These are phyloP conservation scores for Ricinus communis DNA, from an alignment of 345 rosid genomes.

Conservation along the genomic window DNA sequence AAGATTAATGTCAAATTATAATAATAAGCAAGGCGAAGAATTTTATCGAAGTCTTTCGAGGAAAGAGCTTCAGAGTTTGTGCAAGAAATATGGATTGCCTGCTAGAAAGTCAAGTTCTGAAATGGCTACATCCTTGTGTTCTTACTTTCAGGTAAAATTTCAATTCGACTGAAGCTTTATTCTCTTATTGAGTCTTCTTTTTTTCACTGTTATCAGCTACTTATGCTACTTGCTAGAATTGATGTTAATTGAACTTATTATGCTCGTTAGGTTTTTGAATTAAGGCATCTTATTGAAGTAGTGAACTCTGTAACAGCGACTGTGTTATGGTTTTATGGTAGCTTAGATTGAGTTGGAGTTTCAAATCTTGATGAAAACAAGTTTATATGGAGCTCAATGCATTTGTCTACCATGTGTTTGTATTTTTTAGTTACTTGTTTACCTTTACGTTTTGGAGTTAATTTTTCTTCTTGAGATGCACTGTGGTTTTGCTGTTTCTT, in stretches of 20 bases:
- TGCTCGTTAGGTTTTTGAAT: background rate
- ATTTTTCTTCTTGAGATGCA: background rate
- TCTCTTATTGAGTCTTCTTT: background rate
- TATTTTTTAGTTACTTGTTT: background rate
- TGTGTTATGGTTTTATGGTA: no score
- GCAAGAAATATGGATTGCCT: slow-evolving; percentile 70
- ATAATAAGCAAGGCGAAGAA: slow-evolving; percentile 37
- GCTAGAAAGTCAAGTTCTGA: slow-evolving; percentile 64
- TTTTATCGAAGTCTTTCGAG: slow-evolving; percentile 48
- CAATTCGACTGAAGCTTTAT: no score
- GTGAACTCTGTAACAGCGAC: no score
- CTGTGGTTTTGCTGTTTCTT: background rate
- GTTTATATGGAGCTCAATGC: background rate
- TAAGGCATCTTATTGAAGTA: no score
- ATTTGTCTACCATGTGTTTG: background rate
- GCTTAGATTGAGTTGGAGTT: no score
- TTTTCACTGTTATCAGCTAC: background rate
- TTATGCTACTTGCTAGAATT: background rate
- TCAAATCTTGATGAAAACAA: background rate
- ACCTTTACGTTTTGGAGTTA: background rate
- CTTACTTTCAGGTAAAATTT: slow-evolving; percentile 48
- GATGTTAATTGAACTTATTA: slow-evolving; percentile 1
- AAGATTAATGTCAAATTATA: slow-evolving; percentile 46
- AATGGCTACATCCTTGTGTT: slow-evolving; percentile 58
- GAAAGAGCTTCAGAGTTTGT: slow-evolving; percentile 73